A percentile compares a stretch with the other conserved stretches of the same genome.
Evolutionary conservation across 1,284 basidiomycete species (phyloP).

Genomic region (Coriolopsis trogii): DNA sequence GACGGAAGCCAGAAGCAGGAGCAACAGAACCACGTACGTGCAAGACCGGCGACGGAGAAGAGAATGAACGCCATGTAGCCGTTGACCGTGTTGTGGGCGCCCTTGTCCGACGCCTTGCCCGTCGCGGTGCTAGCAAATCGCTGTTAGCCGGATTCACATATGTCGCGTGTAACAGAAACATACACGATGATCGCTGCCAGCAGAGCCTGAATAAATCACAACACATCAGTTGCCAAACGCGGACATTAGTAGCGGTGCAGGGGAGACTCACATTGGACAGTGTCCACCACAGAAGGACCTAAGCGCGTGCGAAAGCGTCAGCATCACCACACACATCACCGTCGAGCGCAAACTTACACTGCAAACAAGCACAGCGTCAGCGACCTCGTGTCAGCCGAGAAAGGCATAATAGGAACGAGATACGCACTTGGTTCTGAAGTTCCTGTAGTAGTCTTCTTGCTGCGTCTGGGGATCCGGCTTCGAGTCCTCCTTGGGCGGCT

Average conservation of each 20-base stretch:
- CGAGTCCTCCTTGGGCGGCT: slow-evolving; percentile 70
- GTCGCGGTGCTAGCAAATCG: slow-evolving; percentile 49
- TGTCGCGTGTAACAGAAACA: slow-evolving; percentile 14
- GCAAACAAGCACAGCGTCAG: slow-evolving; percentile 13
- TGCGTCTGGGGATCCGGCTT: slow-evolving; percentile 68
- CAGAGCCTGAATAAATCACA: slow-evolving; percentile 53
- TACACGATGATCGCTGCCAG: slow-evolving; percentile 76
- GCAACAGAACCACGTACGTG: slow-evolving; percentile 55
- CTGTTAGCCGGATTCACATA: slow-evolving; percentile 21
- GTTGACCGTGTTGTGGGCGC: slow-evolving; percentile 57
- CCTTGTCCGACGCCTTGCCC: slow-evolving; percentile 43
- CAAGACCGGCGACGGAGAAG: slow-evolving; percentile 85
- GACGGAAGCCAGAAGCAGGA: background rate
- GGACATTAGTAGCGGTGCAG: slow-evolving; percentile 5
- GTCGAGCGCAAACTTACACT: slow-evolving; percentile 27
- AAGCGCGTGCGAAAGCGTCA: slow-evolving; percentile 10
- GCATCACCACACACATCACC: slow-evolving; percentile 8
- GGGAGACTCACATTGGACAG: slow-evolving; percentile 67
- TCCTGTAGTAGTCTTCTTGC: slow-evolving; percentile 89
- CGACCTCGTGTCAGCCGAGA: slow-evolving; percentile 9
- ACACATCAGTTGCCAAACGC: slow-evolving; percentile 9
- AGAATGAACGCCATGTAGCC: slow-evolving; percentile 84
- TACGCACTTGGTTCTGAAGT: slow-evolving; percentile 80
- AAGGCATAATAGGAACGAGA: slow-evolving; percentile 10
- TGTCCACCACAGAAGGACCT: slow-evolving; percentile 82